Base-by-base conservation (phyloP, 2,329 filamentous ascomycete species). In the Madurella mycetomatis region DNA sequence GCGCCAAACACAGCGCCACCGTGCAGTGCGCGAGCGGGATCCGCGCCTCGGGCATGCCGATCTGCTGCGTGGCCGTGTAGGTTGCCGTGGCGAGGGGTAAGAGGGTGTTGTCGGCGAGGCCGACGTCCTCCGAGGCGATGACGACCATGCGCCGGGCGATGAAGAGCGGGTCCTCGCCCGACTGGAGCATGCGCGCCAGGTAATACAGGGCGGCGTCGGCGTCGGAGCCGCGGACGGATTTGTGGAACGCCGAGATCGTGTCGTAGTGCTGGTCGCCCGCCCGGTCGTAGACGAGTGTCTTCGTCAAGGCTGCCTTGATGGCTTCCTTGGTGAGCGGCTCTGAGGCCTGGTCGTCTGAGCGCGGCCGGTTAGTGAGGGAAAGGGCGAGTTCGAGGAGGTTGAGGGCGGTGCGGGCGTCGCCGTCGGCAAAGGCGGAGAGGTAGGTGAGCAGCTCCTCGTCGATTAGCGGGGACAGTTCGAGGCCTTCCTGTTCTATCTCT, bases 231-330 rank as follows among this genome's bases (percentile, higher is more conserved):
- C 94, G 87, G 9, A 97, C 86, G 2, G 91, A 91, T 66, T 99
- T 99, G 79, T 97, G 94, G 64, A 97, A 94, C 31, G 94, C 94
- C 1, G 90, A 95, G 65, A 99, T 97, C 50, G 89, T 94, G 68
- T 99, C 92, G 74, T 97, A 99, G 73, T 97, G 94, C 69, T 96
- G 90, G 71, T 99, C 94, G 49, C 94, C 92, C 0, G 88, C 89
- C 51, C 94, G 85, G 70, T 99, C 94, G 72, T 97, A 97, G 13
- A 97, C 91, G 1, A 97, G 77, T 0, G 92, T 97, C 67, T 92
- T 92, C 2, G 92, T 97, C 9, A 99, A 78, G 2, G 88, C 82
- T 1, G 84, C 77, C 67, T 96, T 96, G 67, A 99, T 83, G 55
- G 84, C 82, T 5, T 87, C 84, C 58, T 86, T 83, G 0, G 89